phyloP scores from a whole-genome alignment of 768 basidiomycete species.

The Hypholoma fasciculare region DNA sequence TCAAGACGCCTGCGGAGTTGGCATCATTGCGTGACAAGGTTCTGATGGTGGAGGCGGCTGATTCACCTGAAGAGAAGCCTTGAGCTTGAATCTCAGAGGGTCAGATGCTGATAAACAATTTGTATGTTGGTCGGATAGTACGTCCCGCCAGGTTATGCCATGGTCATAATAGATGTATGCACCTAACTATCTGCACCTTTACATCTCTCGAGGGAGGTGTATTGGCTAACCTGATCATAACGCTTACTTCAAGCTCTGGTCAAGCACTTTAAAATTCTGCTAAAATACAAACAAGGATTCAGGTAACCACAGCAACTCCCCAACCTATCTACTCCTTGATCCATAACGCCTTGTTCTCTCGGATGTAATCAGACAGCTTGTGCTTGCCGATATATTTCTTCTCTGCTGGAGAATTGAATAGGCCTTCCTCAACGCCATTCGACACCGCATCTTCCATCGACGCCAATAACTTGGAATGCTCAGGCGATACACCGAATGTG shows the following conservation, averaged over 20 bases:
- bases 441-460: slow-evolving; percentile 12
- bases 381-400: slow-evolving; percentile 11
- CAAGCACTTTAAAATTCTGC: too few species aligned
- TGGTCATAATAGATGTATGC: neutral
- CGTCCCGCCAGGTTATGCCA: neutral
- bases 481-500: slow-evolving; percentile 1
- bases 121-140: neutral
- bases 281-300: too few species aligned
- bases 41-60: slow-evolving; percentile 9
- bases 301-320: neutral
- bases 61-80: neutral
- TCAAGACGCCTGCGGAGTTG: slow-evolving; percentile 58
- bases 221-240: neutral
- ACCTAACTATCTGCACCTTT: neutral
- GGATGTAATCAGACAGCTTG: slow-evolving; percentile 22
- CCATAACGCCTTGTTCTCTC: slow-evolving; percentile 20
- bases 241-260: too few species aligned
- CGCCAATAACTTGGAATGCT: slow-evolving; percentile 15
- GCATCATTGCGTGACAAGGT: slow-evolving; percentile 33
- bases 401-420: slow-evolving; percentile 11
- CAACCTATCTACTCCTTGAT: neutral
- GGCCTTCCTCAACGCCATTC: slow-evolving; percentile 20
- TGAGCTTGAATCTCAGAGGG: neutral
- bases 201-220: neutral
- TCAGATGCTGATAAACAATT: neutral